Percentiles rank a stretch among this genome's conserved stretches.
Evolutionary conservation across 257 asterid genomes (phyloP).

Genomic region (Primulina tabacum): DNA sequence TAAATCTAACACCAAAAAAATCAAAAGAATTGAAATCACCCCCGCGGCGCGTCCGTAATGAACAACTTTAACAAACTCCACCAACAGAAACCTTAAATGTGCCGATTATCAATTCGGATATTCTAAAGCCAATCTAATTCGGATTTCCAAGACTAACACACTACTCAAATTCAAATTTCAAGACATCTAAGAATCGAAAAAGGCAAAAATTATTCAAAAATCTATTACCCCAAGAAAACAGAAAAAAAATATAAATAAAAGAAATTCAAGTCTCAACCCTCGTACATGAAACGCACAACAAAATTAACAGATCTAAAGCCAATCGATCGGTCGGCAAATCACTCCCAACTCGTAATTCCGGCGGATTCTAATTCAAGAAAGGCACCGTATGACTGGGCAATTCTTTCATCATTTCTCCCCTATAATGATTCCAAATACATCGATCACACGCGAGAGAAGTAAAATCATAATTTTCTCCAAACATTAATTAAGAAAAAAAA

Average conservation of each 20-base stretch:
- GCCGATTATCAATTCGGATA: background rate
- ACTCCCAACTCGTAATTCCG: slow-evolving; percentile 29
- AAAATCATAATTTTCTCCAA: background rate
- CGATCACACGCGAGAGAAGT: background rate
- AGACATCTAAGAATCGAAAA: background rate
- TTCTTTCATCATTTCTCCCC: background rate
- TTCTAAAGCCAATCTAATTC: slow-evolving; percentile 13
- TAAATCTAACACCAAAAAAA: background rate
- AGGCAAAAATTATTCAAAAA: slow-evolving; percentile 8
- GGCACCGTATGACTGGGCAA: background rate
- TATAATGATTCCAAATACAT: background rate
- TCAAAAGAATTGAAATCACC: background rate
- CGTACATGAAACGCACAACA: background rate
- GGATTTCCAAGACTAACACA: slow-evolving; percentile 24
- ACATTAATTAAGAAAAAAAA: too few species aligned
- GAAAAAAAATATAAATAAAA: background rate
- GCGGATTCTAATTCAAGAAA: background rate
- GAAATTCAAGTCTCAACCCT: slow-evolving; percentile 22
- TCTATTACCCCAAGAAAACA: slow-evolving; percentile 1
- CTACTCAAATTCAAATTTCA: slow-evolving; percentile 12
- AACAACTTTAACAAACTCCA: slow-evolving; percentile 17
- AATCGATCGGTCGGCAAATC: slow-evolving; percentile 29
- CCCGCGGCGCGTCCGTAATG: slow-evolving; percentile 5
- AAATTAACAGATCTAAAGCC: slow-evolving; percentile 24
- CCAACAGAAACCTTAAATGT: slow-evolving; percentile 9